Evolutionary conservation across 495 filamentous ascomycete genomes (phyloP), one percentile per base, ranked within the genome.

Genomic region (Bacidia gigantensis): DNA sequence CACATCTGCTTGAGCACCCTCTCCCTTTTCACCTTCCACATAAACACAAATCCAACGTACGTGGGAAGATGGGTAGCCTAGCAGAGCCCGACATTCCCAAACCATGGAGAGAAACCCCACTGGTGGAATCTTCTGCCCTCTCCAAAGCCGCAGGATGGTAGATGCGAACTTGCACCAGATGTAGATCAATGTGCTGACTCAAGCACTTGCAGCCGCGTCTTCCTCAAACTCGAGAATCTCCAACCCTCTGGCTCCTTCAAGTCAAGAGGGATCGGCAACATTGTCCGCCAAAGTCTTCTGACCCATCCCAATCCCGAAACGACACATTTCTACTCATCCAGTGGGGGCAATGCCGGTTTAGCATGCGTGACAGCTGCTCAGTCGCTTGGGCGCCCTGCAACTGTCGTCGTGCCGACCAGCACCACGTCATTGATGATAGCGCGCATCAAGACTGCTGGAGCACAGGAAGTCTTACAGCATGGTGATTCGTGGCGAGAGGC

Each of bases 181-280:
- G 14, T 17, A 5, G 7, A 44, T 17, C 12, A 22, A 44, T 44
- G 7, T 14, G 42, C 35, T 17, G 20, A 25, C 44, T 40, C 46
- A 22, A 18, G n/a, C 20, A 49, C 40, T 22, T 14, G 25, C 55
- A 83, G 80, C 62, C 74, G 79, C 54, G 78, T 97, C 68, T 89
- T 83, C 67, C 81, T 98, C 59, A 98, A 98, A 64, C 80, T 96
- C 51, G 90, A 98, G 54, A 86, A 86, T 66, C 79, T 90, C 60
- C 90, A 98, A 60, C 90, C 92, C 3, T 84, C 85, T 3, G 89
- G 87, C 43, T 93, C 88, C 10, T 98, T 96, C 81, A 98, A 96
- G 67, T 94, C 89, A 26, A 82, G 87, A 61, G 90, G 86, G 17
- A 80, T 96, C 56, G 90, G 89, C 56, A 78, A 86, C 65, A 76